A percentile compares a stretch with the other conserved stretches of the same genome.
Evolutionary conservation across 1,284 basidiomycete species (phyloP).

Genomic region (Naganishia sp.): DNA sequence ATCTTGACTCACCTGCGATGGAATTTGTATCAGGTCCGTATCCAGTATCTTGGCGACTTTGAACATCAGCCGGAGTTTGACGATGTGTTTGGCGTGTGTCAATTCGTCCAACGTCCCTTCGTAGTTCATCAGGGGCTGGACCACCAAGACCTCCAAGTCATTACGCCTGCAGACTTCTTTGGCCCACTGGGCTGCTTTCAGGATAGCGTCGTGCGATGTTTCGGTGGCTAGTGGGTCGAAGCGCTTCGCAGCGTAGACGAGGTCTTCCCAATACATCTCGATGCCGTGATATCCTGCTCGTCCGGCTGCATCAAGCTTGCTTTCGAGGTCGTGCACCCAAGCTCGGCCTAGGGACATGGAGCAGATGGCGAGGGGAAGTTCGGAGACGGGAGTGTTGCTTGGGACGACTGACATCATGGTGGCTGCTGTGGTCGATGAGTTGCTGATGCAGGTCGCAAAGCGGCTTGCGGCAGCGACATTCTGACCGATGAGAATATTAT

Average conservation of each 20-base stretch:
- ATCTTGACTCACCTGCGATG: constrained; percentile 15
- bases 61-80: constrained; percentile 24
- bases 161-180: constrained; percentile 21
- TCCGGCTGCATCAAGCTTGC: constrained; percentile 25
- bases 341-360: constrained; percentile 26
- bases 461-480: too few relatives aligned
- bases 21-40: constrained; percentile 25
- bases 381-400: constrained; percentile 15
- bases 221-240: constrained; percentile 21
- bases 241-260: constrained; percentile 21
- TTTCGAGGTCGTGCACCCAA: constrained; percentile 23
- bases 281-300: constrained; percentile 24
- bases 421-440: not conserved
- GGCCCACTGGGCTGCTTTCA: constrained; percentile 14
- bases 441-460: too few relatives aligned
- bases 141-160: constrained; percentile 22
- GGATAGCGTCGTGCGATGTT: constrained; percentile 18
- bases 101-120: constrained; percentile 23
- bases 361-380: constrained; percentile 20
- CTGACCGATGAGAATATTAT: too few relatives aligned
- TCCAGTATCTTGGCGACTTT: constrained; percentile 25
- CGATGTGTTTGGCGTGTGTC: constrained; percentile 21
- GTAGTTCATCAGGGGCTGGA: constrained; percentile 24
- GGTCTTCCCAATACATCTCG: constrained; percentile 27
- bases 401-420: constrained; percentile 17